Evolutionary conservation across 805 yeast species (phyloP).

Genomic region (Yamadazyma takamatsuzukensis): DNA sequence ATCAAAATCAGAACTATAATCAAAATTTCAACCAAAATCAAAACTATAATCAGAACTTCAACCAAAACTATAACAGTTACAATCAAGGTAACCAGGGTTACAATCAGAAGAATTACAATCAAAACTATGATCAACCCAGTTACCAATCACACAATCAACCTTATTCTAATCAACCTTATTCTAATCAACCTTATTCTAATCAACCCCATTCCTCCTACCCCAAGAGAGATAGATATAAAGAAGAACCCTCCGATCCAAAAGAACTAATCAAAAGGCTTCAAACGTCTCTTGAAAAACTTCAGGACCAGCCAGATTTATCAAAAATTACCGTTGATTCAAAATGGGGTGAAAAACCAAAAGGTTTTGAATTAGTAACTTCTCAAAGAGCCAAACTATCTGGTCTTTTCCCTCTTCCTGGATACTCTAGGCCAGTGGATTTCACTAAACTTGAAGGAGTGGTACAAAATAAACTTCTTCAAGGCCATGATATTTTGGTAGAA

Average conservation of each 20-base stretch:
- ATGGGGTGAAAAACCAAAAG: constrained; percentile 74
- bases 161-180: too few relatives aligned
- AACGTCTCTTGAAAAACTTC: constrained; percentile 25
- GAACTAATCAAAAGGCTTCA: background rate
- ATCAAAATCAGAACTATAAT: background rate
- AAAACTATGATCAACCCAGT: constrained; percentile 3
- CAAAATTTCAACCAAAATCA: background rate
- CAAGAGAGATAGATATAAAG: background rate
- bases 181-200: too few relatives aligned
- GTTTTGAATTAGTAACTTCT: constrained; percentile 70
- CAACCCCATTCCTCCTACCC: too few relatives aligned
- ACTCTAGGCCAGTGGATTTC: constrained; percentile 43
- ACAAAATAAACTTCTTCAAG: constrained; percentile 28
- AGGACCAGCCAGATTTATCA: constrained; percentile 44
- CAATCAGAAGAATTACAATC: constrained; percentile 2
- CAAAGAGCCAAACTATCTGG: constrained; percentile 79
- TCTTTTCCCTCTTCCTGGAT: constrained; percentile 71
- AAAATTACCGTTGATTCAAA: constrained; percentile 47
- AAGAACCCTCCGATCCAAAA: background rate
- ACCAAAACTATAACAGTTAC: background rate
- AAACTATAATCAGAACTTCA: constrained; percentile 1
- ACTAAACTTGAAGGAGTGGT: constrained; percentile 39
- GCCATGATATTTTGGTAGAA: constrained; percentile 29
- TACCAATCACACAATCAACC: background rate
- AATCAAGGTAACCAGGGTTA: background rate